phyloP scores from a whole-genome alignment of 768 basidiomycete genomes.

The Mycena capillaripes region DNA sequence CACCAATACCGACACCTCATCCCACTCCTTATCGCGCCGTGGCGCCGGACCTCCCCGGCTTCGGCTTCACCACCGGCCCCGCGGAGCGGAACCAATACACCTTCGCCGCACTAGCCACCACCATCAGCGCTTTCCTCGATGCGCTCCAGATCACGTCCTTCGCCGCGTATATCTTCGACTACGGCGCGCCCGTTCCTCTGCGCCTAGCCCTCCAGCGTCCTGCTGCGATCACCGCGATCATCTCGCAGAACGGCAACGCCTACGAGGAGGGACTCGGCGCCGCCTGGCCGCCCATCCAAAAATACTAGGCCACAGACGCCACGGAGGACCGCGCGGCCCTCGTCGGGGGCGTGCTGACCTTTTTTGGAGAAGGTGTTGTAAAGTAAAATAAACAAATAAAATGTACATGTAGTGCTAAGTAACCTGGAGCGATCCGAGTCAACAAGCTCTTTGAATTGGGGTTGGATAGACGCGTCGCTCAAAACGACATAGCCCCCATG shows the following conservation, averaged over 20 bases:
- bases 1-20: conserved; percentile 65
- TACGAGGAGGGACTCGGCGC: conserved; percentile 59
- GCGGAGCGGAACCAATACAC: conserved; percentile 52
- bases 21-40: conserved; percentile 57
- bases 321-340: conserved; percentile 46
- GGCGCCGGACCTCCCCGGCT: conserved; percentile 67
- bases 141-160: conserved; percentile 53
- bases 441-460: background rate
- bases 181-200: conserved; percentile 55
- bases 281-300: conserved; percentile 53
- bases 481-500: background rate
- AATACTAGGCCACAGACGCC: conserved; percentile 48
- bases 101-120: conserved; percentile 56
- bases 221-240: conserved; percentile 56
- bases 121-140: conserved; percentile 58
- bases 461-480: background rate
- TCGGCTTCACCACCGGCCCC: conserved; percentile 62
- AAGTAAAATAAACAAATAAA: too few species aligned
- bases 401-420: too few species aligned
- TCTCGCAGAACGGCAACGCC: conserved; percentile 65
- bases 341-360: conserved; percentile 35
- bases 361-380: conserved; percentile 44
- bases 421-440: background rate
- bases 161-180: conserved; percentile 64
- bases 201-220: conserved; percentile 59